Percentiles rank a stretch among this genome's conserved stretches.
Evolutionary conservation across 371 early-diverging fungal species (phyloP).

Genomic region (Mucor lusitanicus): DNA sequence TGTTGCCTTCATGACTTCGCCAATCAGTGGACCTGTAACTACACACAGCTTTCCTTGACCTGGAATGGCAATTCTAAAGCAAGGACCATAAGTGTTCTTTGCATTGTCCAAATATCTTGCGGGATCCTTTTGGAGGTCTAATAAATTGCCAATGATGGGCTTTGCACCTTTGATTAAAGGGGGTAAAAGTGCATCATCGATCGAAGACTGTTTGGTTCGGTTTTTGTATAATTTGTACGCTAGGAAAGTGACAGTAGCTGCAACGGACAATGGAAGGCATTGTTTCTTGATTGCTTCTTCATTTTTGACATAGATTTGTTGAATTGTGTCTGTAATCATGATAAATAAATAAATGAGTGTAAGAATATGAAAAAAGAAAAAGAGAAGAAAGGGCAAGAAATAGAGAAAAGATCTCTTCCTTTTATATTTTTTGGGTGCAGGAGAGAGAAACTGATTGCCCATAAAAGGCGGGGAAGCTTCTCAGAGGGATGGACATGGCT

Average conservation of each 20-base stretch:
- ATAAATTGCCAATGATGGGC: slow-evolving; percentile 19
- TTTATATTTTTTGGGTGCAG: not conserved
- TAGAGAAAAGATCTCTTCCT: not conserved
- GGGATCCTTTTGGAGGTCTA: slow-evolving; percentile 16
- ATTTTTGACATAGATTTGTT: not conserved
- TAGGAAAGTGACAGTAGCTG: slow-evolving; percentile 15
- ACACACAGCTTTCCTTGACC: slow-evolving; percentile 17
- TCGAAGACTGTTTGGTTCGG: not conserved
- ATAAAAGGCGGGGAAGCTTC: not conserved
- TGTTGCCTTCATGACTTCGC: slow-evolving; percentile 23
- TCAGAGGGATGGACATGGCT: not conserved
- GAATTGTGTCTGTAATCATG: not conserved
- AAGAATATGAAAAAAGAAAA: not conserved
- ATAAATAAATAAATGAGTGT: not conserved
- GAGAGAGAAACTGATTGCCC: not conserved
- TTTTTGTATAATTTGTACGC: slow-evolving; percentile 4
- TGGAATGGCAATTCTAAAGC: slow-evolving; percentile 17
- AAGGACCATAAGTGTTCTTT: slow-evolving; percentile 15
- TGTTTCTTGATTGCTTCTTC: slow-evolving; percentile 3
- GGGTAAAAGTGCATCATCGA: slow-evolving; percentile 6
- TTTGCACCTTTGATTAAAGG: slow-evolving; percentile 17
- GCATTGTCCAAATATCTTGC: slow-evolving; percentile 13
- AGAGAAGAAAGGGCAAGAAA: not conserved
- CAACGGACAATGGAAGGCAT: slow-evolving; percentile 11
- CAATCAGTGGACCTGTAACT: slow-evolving; percentile 18